Evolutionary conservation across 257 asterid species (phyloP).

Genomic region (Nicotiana undulata): DNA sequence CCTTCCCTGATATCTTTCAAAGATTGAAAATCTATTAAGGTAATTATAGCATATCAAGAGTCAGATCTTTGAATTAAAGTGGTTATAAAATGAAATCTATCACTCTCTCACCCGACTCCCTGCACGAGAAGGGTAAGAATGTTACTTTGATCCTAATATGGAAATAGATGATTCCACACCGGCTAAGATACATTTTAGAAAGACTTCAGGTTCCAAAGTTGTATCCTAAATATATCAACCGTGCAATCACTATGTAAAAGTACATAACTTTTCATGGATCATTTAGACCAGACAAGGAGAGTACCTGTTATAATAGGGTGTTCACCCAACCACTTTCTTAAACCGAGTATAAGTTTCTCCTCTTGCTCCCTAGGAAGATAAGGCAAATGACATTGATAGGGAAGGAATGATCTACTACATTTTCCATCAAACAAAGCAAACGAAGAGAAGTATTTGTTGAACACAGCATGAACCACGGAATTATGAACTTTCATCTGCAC

Average conservation of each 20-base stretch:
- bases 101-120: too few relatives aligned
- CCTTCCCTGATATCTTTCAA: constrained; percentile 51
- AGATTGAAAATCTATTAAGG: constrained; percentile 28
- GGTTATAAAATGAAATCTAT: neutral
- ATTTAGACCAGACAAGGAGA: neutral
- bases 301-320: constrained; percentile 26
- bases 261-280: neutral
- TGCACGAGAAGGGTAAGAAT: neutral
- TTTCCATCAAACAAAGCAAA: constrained; percentile 64
- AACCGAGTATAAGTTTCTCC: constrained; percentile 23
- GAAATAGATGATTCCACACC: neutral
- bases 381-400: constrained; percentile 43
- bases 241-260: neutral
- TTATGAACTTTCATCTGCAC: constrained; percentile 49
- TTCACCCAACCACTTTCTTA: constrained; percentile 39
- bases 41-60: neutral
- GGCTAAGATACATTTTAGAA: neutral
- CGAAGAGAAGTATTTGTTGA: constrained; percentile 50
- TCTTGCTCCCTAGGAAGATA: constrained; percentile 43
- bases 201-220: neutral
- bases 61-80: neutral
- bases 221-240: neutral
- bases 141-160: neutral
- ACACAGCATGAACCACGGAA: constrained; percentile 43
- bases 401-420: constrained; percentile 22